Conservation (phyloP, 2,329 filamentous ascomycete genomes). For the Thielaviopsis populi region DNA sequence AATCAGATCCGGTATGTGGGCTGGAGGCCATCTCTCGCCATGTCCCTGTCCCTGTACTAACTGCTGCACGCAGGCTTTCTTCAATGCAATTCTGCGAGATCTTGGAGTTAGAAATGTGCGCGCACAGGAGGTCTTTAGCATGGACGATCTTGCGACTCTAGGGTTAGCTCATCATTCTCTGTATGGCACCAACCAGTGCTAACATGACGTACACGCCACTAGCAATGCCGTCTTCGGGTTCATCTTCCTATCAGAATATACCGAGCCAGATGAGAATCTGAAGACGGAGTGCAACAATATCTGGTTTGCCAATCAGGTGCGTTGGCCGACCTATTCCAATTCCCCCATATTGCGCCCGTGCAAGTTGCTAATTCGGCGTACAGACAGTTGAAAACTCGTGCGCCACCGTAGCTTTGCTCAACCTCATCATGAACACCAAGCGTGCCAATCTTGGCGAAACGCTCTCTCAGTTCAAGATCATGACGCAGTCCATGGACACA, state of each 20-base stretch:
- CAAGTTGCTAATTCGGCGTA: conserved; percentile 24
- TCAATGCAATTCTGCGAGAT: conserved; percentile 69
- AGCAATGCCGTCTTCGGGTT: conserved; percentile 66
- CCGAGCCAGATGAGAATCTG: conserved; percentile 37
- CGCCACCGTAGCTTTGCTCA: conserved; percentile 81
- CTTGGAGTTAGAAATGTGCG: conserved; percentile 61
- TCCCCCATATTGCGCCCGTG: background rate
- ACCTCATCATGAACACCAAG: conserved; percentile 77
- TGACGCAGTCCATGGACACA: conserved; percentile 53
- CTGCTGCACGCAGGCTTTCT: conserved; percentile 45
- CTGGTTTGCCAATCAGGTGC: conserved; percentile 89
- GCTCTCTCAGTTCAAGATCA: conserved; percentile 56
- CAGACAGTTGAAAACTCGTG: conserved; percentile 68
- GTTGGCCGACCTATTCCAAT: background rate
- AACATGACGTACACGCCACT: conserved; percentile 5
- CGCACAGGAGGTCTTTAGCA: conserved; percentile 58
- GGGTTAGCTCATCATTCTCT: conserved; percentile 33
- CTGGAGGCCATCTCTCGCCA: background rate
- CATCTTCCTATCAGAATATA: conserved; percentile 73
- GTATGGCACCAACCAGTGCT: background rate
- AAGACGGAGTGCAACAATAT: conserved; percentile 43
- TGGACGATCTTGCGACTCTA: conserved; percentile 52
- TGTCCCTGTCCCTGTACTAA: background rate
- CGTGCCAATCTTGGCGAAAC: conserved; percentile 52
- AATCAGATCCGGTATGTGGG: conserved; percentile 64